Percentiles rank a stretch among this genome's conserved stretches.
phyloP scores from a whole-genome alignment of 306 rosid genomes.

The Lathyrus tuberosus region DNA sequence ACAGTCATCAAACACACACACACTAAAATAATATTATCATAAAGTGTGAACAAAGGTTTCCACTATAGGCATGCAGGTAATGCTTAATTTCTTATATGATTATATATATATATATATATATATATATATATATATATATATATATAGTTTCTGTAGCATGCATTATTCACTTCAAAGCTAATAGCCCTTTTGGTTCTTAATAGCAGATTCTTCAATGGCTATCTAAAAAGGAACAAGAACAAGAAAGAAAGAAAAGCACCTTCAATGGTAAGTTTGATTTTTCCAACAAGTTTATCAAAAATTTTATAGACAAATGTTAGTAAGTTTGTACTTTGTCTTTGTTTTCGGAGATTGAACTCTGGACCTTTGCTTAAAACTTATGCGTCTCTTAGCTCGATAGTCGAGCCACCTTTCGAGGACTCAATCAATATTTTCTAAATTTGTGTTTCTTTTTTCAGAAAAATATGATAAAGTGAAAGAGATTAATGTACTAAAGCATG shows the following conservation, averaged over 20 bases:
- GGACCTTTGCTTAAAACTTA: neutral
- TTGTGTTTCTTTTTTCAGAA: constrained; percentile 45
- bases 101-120: no score
- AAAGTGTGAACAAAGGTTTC: constrained; percentile 37
- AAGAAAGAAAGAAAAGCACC: constrained; percentile 43
- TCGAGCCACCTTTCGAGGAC: neutral
- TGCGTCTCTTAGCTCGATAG: neutral
- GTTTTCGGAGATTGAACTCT: neutral
- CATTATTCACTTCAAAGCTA: constrained; percentile 46
- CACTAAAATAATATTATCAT: constrained; percentile 4
- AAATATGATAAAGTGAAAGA: constrained; percentile 46
- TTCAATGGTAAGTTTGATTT: constrained; percentile 53
- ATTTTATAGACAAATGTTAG: neutral
- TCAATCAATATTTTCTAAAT: neutral
- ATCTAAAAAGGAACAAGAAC: constrained; percentile 47
- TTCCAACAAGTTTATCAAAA: neutral
- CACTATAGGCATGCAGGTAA: constrained; percentile 50
- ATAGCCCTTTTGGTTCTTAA: constrained; percentile 36
- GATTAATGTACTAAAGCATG: constrained; percentile 39
- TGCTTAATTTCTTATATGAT: constrained; percentile 36
- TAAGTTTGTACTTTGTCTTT: neutral
- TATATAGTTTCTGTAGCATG: constrained; percentile 39
- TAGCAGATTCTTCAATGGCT: constrained; percentile 69
- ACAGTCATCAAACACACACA: constrained; percentile 43
- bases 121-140: constrained; percentile 20